These are phyloP conservation scores for Leishmania amazonensis DNA, from an alignment of 208 protist genomes.

Conservation along the genomic window DNA sequence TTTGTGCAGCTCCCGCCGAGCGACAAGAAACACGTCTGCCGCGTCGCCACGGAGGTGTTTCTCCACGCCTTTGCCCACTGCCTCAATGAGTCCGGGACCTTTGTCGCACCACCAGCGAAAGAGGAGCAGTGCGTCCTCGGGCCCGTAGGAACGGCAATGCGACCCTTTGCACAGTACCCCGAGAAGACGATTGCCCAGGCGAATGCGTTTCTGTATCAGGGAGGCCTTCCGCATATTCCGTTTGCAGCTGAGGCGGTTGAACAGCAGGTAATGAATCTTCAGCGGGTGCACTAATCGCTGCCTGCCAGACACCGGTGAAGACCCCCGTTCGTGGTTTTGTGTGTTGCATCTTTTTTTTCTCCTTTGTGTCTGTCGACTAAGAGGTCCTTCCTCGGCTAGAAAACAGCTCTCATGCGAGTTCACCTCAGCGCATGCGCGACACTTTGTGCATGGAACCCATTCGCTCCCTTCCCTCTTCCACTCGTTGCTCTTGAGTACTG, in stretches of 20 bases:
- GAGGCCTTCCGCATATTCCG: slow-evolving; percentile 44
- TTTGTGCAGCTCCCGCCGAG: slow-evolving; percentile 32
- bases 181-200: slow-evolving; percentile 1
- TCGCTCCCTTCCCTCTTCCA: not conserved
- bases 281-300: slow-evolving; percentile 50
- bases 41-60: slow-evolving; percentile 8
- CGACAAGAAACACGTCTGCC: slow-evolving; percentile 21
- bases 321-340: not conserved
- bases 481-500: not conserved
- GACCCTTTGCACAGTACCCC: slow-evolving; percentile 13
- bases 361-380: not conserved
- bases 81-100: slow-evolving; percentile 6
- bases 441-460: not conserved
- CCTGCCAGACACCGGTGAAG: not conserved
- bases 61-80: not conserved
- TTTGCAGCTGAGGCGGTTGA: slow-evolving; percentile 32
- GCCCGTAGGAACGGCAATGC: not conserved
- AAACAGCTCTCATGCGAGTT: not conserved
- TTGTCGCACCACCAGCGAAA: not conserved
- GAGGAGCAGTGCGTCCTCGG: slow-evolving; percentile 19
- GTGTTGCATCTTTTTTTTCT: not conserved
- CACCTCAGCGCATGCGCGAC: not conserved
- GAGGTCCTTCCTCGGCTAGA: not conserved
- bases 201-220: slow-evolving; percentile 10
- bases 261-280: slow-evolving; percentile 42